These are phyloP conservation scores for Pythium biforme DNA, from an alignment of 352 stramenopile genomes.

Conservation along the genomic window DNA sequence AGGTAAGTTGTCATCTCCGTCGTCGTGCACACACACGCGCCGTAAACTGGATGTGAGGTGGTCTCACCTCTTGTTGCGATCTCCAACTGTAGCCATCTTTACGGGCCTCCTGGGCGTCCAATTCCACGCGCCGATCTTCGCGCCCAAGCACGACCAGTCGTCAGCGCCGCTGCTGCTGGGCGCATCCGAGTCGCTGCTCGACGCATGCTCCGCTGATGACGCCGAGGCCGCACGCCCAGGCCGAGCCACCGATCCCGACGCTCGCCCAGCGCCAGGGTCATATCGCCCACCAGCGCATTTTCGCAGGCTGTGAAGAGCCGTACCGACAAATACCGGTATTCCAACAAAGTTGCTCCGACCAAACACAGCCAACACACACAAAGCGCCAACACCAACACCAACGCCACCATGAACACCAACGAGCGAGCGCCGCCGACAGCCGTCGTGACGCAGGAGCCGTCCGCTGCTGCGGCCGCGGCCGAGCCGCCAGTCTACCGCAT, in stretches of 20 bases:
- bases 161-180: slow-evolving; percentile 4
- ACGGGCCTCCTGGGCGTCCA: background rate
- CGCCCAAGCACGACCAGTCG: slow-evolving; percentile 5
- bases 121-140: slow-evolving; percentile 4
- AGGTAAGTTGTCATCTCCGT: slow-evolving; percentile 1
- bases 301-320: slow-evolving; percentile 4
- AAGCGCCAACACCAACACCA: background rate
- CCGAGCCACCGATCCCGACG: background rate
- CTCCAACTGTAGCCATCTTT: slow-evolving; percentile 22
- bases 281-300: slow-evolving; percentile 26
- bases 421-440: slow-evolving; percentile 29
- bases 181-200: slow-evolving; percentile 17
- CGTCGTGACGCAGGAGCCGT: slow-evolving; percentile 24
- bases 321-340: slow-evolving; percentile 16
- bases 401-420: slow-evolving; percentile 33
- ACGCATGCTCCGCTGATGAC: background rate
- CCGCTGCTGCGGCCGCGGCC: slow-evolving; percentile 6
- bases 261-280: no score
- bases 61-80: no score
- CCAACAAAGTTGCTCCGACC: no score
- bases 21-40: no score
- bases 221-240: no score
- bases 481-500: slow-evolving; percentile 57
- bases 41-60: no score
- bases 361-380: background rate